phyloP scores from a whole-genome alignment of 768 basidiomycete genomes.

The Trametes cingulata region DNA sequence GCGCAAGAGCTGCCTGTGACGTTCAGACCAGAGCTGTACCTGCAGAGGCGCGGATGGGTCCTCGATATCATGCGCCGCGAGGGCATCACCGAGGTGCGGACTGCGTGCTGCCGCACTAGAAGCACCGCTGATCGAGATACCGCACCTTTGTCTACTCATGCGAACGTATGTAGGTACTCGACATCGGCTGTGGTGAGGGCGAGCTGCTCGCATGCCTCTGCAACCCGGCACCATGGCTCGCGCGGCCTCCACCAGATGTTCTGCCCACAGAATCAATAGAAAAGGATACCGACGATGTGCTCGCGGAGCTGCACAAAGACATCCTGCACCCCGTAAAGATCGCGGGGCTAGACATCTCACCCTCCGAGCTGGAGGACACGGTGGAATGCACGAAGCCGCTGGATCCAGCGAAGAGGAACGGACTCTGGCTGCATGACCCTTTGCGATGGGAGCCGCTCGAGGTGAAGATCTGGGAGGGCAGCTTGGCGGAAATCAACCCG shows the following conservation, averaged over 20 bases:
- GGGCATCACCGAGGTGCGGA: slow-evolving; percentile 24
- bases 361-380: slow-evolving; percentile 55
- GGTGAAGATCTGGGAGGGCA: slow-evolving; percentile 74
- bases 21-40: slow-evolving; percentile 28
- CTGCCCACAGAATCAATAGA: slow-evolving; percentile 4
- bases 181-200: slow-evolving; percentile 86
- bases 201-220: slow-evolving; percentile 67
- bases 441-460: slow-evolving; percentile 69
- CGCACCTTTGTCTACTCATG: background rate
- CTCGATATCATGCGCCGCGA: slow-evolving; percentile 31
- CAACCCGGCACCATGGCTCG: slow-evolving; percentile 73
- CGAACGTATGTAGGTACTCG: slow-evolving; percentile 55
- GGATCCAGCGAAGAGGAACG: background rate
- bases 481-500: slow-evolving; percentile 65
- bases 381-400: slow-evolving; percentile 48
- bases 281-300: background rate
- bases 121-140: background rate
- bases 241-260: slow-evolving; percentile 32
- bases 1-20: slow-evolving; percentile 29
- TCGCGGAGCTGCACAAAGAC: slow-evolving; percentile 8
- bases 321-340: slow-evolving; percentile 32
- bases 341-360: slow-evolving; percentile 68
- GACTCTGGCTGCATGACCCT: slow-evolving; percentile 16
- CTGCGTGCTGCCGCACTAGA: background rate
- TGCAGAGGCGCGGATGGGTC: slow-evolving; percentile 33